Evolutionary conservation across 345 rosid genomes (phyloP).

Genomic region (Citrus reticulata): DNA sequence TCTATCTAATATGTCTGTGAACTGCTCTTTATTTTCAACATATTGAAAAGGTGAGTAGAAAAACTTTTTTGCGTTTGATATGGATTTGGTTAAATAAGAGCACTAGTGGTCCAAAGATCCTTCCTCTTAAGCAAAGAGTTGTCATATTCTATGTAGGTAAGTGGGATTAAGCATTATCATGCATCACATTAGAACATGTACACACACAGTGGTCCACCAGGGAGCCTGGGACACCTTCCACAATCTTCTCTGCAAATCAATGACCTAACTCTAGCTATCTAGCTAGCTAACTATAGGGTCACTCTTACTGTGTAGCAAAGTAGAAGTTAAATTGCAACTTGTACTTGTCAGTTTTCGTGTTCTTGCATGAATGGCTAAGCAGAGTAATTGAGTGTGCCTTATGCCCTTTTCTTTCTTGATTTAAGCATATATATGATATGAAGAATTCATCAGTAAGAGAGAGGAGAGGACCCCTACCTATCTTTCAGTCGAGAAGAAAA

Average conservation of each 20-base stretch:
- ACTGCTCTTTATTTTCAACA: neutral
- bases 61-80: neutral
- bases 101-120: slow-evolving; percentile 16
- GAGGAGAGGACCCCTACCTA: neutral
- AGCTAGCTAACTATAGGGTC: neutral
- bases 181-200: neutral
- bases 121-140: slow-evolving; percentile 10
- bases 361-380: neutral
- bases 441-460: neutral
- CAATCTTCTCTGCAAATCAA: neutral
- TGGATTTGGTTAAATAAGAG: slow-evolving; percentile 4
- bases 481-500: neutral
- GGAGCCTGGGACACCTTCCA: neutral
- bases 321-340: neutral
- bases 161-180: slow-evolving; percentile 7
- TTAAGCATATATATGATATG: neutral
- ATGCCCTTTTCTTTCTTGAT: neutral
- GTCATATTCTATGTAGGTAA: slow-evolving; percentile 17
- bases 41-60: neutral
- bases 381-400: neutral
- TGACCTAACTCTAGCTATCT: neutral
- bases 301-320: neutral
- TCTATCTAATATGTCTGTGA: neutral
- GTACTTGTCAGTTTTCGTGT: neutral
- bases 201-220: slow-evolving; percentile 8